Base-by-base conservation (phyloP, 208 protist genomes). In the Trypanosomatidae sp. region DNA sequence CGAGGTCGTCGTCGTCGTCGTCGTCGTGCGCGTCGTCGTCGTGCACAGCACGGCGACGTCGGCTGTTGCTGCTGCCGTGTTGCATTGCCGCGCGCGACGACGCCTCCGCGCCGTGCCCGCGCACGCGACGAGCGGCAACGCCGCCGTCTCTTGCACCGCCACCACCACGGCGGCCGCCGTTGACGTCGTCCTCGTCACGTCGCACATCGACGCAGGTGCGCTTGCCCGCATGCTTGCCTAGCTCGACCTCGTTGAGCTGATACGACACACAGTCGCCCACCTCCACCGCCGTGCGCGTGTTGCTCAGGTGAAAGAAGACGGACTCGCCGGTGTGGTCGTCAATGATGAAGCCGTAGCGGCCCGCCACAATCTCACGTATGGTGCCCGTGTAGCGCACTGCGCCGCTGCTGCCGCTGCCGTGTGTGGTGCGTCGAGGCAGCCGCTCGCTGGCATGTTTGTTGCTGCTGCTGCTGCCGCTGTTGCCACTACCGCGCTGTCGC, bases 271-370 rank as follows among this genome's bases (percentile, higher is more conserved):
- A 43, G 41, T 84, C 76, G 4, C 73, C 76, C 21, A 38, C 43
- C 42, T 55, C 54, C 28, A 83, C 43, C 8, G 7, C 32, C 4
- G 32, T 18, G 8, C 24, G 37, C 8, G 47, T 46, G 53, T 81
- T 72, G 22, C 45, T 57, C 41, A 65, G 16, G 52, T 90, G 81
- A 26, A 90, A 90, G 55, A 90, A 86, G 27, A 90, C 68, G 21
- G 72, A 86, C 33, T 80, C 70, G 0, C 81, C 76, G 7, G 55
- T 68, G 35, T 70, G 48, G 47, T 80, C 71, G 38, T 86, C 61
- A 0, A 66, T 39, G 28, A 90, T 58, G 51, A 90, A 90, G 30
- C 75, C 76, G 51, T 71, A 90, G 7, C 56, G 48, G 11, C 28
- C 52, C 4, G 48, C 51, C 18, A 61, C 52, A 24, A 71, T 32